phyloP scores from a whole-genome alignment of 2,329 filamentous ascomycete genomes.

The Graphilbum ipis-grandicollis region DNA sequence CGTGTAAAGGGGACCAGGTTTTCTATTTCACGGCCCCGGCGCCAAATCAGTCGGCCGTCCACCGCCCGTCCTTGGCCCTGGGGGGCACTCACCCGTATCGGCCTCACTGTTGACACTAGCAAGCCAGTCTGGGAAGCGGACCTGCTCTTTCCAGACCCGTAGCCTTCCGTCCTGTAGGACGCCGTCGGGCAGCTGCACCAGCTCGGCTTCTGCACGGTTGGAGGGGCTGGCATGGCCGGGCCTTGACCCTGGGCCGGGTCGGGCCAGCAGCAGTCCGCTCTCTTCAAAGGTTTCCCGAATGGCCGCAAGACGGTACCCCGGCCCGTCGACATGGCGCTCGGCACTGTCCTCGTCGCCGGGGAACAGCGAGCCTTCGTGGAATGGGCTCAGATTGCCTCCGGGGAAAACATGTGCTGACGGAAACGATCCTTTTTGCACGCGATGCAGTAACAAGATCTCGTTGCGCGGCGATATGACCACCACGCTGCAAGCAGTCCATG shows the following conservation, averaged over 20 bases:
- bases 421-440: slow-evolving; percentile 69
- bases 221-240: slow-evolving; percentile 16
- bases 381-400: slow-evolving; percentile 63
- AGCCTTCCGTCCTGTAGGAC: slow-evolving; percentile 49
- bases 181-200: slow-evolving; percentile 42
- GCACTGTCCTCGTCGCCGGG: slow-evolving; percentile 26
- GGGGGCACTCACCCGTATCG: slow-evolving; percentile 46
- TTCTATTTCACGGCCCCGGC: slow-evolving; percentile 22
- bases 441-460: slow-evolving; percentile 73
- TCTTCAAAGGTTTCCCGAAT: slow-evolving; percentile 92
- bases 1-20: slow-evolving; percentile 67
- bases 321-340: slow-evolving; percentile 50
- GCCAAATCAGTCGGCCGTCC: too few relatives aligned
- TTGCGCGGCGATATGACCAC: slow-evolving; percentile 74
- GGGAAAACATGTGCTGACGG: slow-evolving; percentile 91
- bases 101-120: slow-evolving; percentile 35
- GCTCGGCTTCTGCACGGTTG: slow-evolving; percentile 10
- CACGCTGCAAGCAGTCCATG: slow-evolving; percentile 42
- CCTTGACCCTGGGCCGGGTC: slow-evolving; percentile 18
- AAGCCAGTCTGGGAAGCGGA: slow-evolving; percentile 52
- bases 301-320: slow-evolving; percentile 63
- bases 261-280: slow-evolving; percentile 64
- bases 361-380: slow-evolving; percentile 50
- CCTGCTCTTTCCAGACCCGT: slow-evolving; percentile 47
- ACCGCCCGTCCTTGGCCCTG: too few relatives aligned